These are phyloP conservation scores for Phytophthora pisi DNA, from an alignment of 352 stramenopile species.

Conservation along the genomic window DNA sequence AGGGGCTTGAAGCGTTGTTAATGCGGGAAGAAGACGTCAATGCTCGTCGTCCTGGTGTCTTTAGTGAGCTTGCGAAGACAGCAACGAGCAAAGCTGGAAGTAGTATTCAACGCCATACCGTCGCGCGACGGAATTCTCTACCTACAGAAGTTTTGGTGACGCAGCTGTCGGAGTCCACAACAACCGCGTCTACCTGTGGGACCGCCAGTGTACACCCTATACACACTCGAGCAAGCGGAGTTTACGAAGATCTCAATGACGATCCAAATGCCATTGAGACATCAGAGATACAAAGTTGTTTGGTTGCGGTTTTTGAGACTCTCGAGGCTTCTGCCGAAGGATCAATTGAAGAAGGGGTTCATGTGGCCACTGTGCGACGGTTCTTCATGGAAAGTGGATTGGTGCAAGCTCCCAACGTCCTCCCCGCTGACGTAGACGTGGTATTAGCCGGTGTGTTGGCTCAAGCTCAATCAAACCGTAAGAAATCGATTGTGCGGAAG, in stretches of 20 bases:
- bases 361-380: constrained; percentile 66
- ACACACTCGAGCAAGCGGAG: not conserved
- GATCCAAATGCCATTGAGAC: constrained; percentile 20
- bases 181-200: not conserved
- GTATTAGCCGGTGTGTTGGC: constrained; percentile 68
- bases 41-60: constrained; percentile 51
- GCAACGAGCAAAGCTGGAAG: constrained; percentile 1
- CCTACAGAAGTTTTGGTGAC: constrained; percentile 9
- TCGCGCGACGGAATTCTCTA: constrained; percentile 24
- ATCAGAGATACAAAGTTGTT: constrained; percentile 38
- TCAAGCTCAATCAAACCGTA: constrained; percentile 58
- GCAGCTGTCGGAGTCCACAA: constrained; percentile 3
- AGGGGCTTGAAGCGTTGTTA: constrained; percentile 49
- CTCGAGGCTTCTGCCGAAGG: constrained; percentile 56
- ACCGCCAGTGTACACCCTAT: constrained; percentile 15
- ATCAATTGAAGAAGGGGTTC: constrained; percentile 43
- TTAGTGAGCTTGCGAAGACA: constrained; percentile 39
- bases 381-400: constrained; percentile 74
- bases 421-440: constrained; percentile 67
- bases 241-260: constrained; percentile 27
- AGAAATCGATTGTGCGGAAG: constrained; percentile 55
- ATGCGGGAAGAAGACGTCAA: constrained; percentile 83
- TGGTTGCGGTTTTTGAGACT: constrained; percentile 50
- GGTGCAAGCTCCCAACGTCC: constrained; percentile 50
- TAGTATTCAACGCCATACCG: not conserved